Evolutionary conservation across 805 yeast genomes (phyloP).

Genomic region (Cyberlindnera saturnus): DNA sequence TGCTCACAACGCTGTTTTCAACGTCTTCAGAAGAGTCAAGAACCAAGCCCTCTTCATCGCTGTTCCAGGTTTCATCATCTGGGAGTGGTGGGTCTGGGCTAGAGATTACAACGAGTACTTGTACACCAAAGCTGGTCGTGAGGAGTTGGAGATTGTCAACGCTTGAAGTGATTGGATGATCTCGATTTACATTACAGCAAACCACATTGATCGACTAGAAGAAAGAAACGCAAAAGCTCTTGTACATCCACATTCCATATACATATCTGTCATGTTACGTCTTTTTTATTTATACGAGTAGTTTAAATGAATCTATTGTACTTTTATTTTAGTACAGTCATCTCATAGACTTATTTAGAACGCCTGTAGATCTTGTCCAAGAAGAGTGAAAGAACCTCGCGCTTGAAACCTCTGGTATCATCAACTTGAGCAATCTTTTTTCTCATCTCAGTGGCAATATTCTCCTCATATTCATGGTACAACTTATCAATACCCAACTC

Average conservation of each 20-base stretch:
- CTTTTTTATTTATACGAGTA: not conserved
- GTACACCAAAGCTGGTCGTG: conserved; percentile 97
- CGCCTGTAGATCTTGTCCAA: conserved; percentile 92
- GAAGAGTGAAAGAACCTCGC: conserved; percentile 77
- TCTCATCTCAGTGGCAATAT: conserved; percentile 57
- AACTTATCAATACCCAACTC: conserved; percentile 66
- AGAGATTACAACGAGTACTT: conserved; percentile 88
- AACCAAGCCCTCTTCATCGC: conserved; percentile 74
- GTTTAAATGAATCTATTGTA: not conserved
- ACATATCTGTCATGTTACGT: not conserved
- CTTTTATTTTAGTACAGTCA: not conserved
- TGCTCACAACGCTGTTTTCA: conserved; percentile 80
- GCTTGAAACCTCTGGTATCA: conserved; percentile 90
- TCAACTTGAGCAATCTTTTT: conserved; percentile 65
- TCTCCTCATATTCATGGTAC: conserved; percentile 81
- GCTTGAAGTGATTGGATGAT: conserved; percentile 21
- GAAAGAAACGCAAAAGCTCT: too few species aligned
- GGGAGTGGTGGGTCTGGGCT: conserved; percentile 83
- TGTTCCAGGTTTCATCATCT: conserved; percentile 73
- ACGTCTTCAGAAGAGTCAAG: conserved; percentile 90
- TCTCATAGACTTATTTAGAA: conserved; percentile 49
- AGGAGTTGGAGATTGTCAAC: conserved; percentile 70
- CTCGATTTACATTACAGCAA: not conserved
- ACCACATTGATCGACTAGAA: not conserved
- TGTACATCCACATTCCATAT: too few species aligned